Evolutionary conservation across 2,329 filamentous ascomycete genomes (phyloP), one percentile per base, ranked within the genome.

Genomic region (Fusarium sp.): DNA sequence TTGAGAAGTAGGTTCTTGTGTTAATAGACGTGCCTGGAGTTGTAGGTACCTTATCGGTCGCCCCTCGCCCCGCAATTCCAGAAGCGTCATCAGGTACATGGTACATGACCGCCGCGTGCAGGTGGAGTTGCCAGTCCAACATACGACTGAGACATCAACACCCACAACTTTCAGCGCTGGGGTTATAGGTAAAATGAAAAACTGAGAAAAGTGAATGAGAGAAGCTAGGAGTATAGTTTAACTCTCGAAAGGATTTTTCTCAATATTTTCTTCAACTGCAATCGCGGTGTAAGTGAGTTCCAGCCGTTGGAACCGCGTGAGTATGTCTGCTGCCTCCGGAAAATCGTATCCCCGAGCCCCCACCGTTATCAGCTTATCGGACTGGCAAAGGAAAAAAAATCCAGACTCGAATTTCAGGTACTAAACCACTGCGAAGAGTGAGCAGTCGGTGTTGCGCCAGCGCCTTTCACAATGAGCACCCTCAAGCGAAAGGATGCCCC

Each of bases 401-500:
- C 76, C 75, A 64, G 68, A 68, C 60, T 67, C 66, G 69, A 69
- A 70, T 66, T 76, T 75, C 52, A 64, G 34, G 70, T 70, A 58
- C 63, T 27, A 67, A 73, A 75, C 68, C 68, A 70, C 68, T 72
- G 58, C 68, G 63, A 71, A 70, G 70, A 77, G 67, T 70, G 73
- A 78, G 68, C 60, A 78, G 74, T 76, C 66, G 74, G 68, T 78
- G 72, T 75, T 77, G 76, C 72, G 75, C 72, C 78, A 75, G 68
- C 73, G 71, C 71, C 78, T 78, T 80, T 74, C 61, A 85, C 58
- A 66, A 91, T 91, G 89, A 88, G 87, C 79, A 85, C 86, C 63
- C 84, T 90, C 72, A 91, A 91, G 79, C 85, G 89, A 78, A 91
- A 91, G 82, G 88, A 88, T 81, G 87, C 87, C 78, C 88, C 88